These are phyloP conservation scores for Cajanus cajan DNA, from an alignment of 306 rosid genomes.

Conservation along the genomic window DNA sequence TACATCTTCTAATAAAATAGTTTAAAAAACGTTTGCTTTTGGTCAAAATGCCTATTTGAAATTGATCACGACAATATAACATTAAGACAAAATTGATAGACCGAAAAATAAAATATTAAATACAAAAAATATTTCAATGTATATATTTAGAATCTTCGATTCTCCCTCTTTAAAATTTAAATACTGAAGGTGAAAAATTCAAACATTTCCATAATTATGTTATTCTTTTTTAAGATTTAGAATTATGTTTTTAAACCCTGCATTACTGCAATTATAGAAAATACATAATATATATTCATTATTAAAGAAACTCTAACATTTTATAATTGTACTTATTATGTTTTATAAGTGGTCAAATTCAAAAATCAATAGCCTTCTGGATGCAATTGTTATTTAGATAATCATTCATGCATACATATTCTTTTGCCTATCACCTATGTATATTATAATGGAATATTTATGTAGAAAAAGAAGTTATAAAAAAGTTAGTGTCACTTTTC, in stretches of 20 bases:
- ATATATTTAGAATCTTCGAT: background rate
- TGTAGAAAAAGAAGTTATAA: background rate
- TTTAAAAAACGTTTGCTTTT: no score
- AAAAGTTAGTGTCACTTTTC: background rate
- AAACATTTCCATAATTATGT: background rate
- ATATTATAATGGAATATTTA: background rate
- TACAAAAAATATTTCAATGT: background rate
- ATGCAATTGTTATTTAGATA: background rate
- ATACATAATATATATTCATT: background rate
- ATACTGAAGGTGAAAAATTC: background rate
- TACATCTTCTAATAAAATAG: no score
- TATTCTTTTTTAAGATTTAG: no score
- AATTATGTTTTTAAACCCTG: background rate
- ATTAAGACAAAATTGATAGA: background rate
- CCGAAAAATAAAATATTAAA: background rate
- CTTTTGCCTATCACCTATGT: background rate
- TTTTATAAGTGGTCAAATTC: background rate
- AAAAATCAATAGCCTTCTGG: background rate
- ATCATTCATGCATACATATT: background rate
- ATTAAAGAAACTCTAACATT: background rate
- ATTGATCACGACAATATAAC: background rate
- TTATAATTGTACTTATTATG: background rate
- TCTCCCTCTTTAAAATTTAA: background rate
- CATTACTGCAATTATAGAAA: background rate
- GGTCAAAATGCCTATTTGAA: background rate